Conservation (phyloP, 164 flowering plant species). For the Magnolia officinalis region DNA sequence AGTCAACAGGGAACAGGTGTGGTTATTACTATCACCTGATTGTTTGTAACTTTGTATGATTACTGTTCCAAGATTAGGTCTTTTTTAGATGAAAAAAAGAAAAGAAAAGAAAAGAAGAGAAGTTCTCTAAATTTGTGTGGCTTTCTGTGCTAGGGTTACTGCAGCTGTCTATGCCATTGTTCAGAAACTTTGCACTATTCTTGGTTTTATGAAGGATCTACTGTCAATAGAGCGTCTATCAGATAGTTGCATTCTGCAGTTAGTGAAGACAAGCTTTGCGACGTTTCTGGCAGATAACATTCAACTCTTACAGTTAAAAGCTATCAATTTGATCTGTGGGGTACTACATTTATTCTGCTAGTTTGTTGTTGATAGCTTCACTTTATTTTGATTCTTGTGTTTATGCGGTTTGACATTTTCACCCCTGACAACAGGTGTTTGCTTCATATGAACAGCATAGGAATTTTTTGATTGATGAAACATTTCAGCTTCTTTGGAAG, state of each 20-base stretch:
- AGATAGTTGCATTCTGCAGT: constrained; percentile 88
- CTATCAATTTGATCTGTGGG: constrained; percentile 73
- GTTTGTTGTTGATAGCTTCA: neutral
- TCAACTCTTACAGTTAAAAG: constrained; percentile 89
- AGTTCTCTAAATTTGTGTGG: constrained; percentile 16
- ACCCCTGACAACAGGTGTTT: constrained; percentile 58
- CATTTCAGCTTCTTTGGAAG: constrained; percentile 75
- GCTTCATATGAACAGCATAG: constrained; percentile 78
- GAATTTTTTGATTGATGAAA: constrained; percentile 73
- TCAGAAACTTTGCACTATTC: constrained; percentile 87
- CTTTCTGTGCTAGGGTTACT: constrained; percentile 53
- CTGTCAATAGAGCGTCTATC: constrained; percentile 74
- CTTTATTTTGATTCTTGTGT: neutral
- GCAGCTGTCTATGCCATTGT: constrained; percentile 56
- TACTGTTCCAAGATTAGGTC: constrained; percentile 12
- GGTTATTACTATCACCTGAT: constrained; percentile 26
- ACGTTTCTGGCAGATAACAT: constrained; percentile 87
- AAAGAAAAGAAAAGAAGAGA: constrained; percentile 3
- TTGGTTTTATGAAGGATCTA: constrained; percentile 74
- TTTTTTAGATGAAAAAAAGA: constrained; percentile 6
- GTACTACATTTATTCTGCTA: constrained; percentile 34
- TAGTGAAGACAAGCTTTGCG: constrained; percentile 73
- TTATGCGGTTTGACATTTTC: neutral
- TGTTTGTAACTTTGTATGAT: constrained; percentile 20
- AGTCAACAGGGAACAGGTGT: constrained; percentile 66